A percentile compares a stretch with the other conserved stretches of the same genome.
Evolutionary conservation across 192 early-diverging fungal genomes (phyloP).

Genomic region (Kappamyces sp.): DNA sequence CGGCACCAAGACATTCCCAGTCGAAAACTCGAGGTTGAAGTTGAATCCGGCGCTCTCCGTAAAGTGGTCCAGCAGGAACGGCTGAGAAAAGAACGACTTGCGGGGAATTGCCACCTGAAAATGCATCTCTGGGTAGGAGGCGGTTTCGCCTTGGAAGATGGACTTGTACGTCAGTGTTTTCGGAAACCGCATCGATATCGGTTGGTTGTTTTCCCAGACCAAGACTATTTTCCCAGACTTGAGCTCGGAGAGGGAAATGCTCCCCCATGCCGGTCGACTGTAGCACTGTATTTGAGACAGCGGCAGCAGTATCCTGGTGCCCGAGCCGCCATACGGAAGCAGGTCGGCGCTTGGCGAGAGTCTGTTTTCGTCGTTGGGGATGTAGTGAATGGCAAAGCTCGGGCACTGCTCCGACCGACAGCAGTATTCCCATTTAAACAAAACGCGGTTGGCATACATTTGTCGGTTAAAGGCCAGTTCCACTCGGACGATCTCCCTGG

Average conservation of each 20-base stretch:
- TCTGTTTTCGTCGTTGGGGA: neutral
- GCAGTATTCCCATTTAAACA: slow-evolving; percentile 2
- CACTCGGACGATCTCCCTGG: neutral
- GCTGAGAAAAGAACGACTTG: slow-evolving; percentile 11
- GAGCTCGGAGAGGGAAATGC: neutral
- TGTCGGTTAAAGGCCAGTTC: slow-evolving; percentile 11
- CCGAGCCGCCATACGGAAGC: slow-evolving; percentile 2
- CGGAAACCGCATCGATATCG: neutral
- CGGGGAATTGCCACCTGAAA: slow-evolving; percentile 7
- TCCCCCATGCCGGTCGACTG: neutral
- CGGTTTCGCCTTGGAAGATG: neutral
- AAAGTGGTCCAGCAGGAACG: neutral
- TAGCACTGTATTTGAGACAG: slow-evolving; percentile 6
- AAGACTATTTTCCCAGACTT: slow-evolving; percentile 7
- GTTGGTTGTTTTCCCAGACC: slow-evolving; percentile 11
- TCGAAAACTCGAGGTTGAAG: neutral
- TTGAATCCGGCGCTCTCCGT: neutral
- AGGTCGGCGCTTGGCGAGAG: neutral
- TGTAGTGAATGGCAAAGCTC: slow-evolving; percentile 1
- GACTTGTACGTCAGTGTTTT: slow-evolving; percentile 7
- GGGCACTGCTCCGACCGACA: neutral
- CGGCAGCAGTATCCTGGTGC: slow-evolving; percentile 2
- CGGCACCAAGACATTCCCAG: neutral
- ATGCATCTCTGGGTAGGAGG: slow-evolving; percentile 1
- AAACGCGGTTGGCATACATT: neutral